A percentile compares a stretch with the other conserved stretches of the same genome.
Conservation (phyloP, 176 grass and related monocot genomes). For the Paspalum vaginatum region DNA sequence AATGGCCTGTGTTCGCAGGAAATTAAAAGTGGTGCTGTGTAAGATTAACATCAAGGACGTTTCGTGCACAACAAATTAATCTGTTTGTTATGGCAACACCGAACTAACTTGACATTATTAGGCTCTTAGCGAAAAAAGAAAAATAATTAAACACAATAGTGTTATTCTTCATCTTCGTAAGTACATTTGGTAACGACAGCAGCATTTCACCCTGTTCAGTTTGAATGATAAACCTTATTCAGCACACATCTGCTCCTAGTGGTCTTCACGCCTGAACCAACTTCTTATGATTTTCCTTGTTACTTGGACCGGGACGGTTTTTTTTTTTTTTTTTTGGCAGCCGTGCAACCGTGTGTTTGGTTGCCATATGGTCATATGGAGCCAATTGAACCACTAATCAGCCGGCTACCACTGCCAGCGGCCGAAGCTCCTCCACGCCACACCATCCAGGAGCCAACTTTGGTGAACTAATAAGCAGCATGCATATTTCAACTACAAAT, state of each 20-base stretch:
- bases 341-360: neutral
- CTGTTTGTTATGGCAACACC: neutral
- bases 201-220: neutral
- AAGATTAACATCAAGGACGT: constrained; percentile 13
- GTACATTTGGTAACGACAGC: neutral
- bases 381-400: neutral
- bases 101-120: neutral
- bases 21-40: neutral
- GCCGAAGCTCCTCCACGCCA: neutral
- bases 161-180: too few species aligned
- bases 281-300: neutral
- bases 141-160: neutral
- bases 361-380: neutral
- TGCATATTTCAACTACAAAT: too few species aligned
- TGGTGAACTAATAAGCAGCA: neutral
- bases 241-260: neutral
- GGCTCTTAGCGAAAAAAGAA: neutral
- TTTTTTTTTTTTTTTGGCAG: neutral
- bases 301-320: neutral
- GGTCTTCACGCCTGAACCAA: neutral
- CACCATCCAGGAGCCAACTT: neutral
- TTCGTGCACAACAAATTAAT: neutral
- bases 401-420: neutral
- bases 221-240: neutral
- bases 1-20: neutral